Percentiles rank a stretch among this genome's conserved stretches.
Conservation (phyloP, 2,329 filamentous ascomycete genomes). For the Fusarium acutatum region DNA sequence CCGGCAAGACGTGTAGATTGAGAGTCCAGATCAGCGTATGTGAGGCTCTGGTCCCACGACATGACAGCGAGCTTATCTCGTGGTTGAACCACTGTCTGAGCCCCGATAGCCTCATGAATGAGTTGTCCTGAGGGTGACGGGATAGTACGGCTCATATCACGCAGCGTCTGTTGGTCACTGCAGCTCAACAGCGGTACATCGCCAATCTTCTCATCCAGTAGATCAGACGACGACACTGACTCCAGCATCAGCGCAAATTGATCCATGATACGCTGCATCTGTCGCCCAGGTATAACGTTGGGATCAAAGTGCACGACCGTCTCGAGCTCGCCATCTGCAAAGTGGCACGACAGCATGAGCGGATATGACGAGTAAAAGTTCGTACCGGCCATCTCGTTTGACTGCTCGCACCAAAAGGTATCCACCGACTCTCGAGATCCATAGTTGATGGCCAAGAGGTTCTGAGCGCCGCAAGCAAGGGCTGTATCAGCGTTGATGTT, state of each 20-base stretch:
- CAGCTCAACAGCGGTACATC: not conserved
- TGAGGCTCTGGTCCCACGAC: constrained; percentile 54
- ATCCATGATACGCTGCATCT: constrained; percentile 30
- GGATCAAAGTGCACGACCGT: constrained; percentile 34
- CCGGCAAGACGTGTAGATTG: not conserved
- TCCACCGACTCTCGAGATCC: constrained; percentile 2
- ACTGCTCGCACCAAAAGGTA: constrained; percentile 28
- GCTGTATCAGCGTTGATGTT: constrained; percentile 16
- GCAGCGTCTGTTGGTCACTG: not conserved
- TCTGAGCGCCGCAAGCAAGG: constrained; percentile 31
- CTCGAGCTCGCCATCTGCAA: constrained; percentile 21
- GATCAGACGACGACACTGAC: not conserved
- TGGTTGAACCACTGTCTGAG: not conserved
- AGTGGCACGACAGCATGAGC: constrained; percentile 36
- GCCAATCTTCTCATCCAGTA: not conserved
- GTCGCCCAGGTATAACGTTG: not conserved
- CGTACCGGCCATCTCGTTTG: constrained; percentile 35
- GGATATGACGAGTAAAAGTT: constrained; percentile 40
- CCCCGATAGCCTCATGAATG: constrained; percentile 6
- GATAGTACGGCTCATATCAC: not conserved
- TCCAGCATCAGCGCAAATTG: constrained; percentile 24
- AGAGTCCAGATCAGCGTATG: constrained; percentile 49
- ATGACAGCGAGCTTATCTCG: constrained; percentile 36
- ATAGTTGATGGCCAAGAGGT: constrained; percentile 35
- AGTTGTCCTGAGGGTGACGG: not conserved